Evolutionary conservation across 2,329 filamentous ascomycete genomes (phyloP).

Genomic region (Penicillium paneum): DNA sequence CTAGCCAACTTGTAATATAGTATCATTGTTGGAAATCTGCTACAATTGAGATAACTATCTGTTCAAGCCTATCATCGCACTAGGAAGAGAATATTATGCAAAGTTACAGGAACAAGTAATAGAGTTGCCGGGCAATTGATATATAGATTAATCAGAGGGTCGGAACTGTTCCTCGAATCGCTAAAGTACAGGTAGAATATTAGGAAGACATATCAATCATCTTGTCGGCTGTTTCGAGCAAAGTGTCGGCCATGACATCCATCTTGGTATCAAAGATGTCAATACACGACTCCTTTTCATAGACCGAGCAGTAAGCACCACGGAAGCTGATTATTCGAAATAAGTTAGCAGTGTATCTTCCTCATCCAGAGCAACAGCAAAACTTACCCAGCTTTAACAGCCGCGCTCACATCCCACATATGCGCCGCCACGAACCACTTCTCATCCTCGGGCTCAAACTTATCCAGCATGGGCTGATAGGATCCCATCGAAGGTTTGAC

Average conservation of each 20-base stretch:
- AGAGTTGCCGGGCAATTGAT: background rate
- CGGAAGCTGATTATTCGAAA: constrained; percentile 34
- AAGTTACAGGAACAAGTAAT: background rate
- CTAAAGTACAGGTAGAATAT: background rate
- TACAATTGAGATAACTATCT: background rate
- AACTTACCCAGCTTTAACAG: constrained; percentile 43
- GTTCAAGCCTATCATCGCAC: background rate
- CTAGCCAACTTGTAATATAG: background rate
- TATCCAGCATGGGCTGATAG: constrained; percentile 47
- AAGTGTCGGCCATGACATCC: constrained; percentile 49
- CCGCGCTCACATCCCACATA: constrained; percentile 58
- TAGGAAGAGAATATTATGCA: background rate
- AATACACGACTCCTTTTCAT: constrained; percentile 51
- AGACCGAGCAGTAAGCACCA: constrained; percentile 54
- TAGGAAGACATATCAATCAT: constrained; percentile 17
- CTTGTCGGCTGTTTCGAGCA: constrained; percentile 50
- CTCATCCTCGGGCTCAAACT: constrained; percentile 39
- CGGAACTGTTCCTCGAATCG: background rate
- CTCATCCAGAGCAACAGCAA: background rate
- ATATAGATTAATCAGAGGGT: background rate
- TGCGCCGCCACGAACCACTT: constrained; percentile 60
- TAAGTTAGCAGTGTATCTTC: background rate
- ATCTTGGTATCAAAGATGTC: constrained; percentile 52
- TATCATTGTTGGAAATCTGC: too few species aligned
- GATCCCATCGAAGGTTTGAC: constrained; percentile 51